A percentile compares a stretch with the other conserved stretches of the same genome.
These are phyloP conservation scores for Cyathus striatus DNA, from an alignment of 768 basidiomycete species.

Conservation along the genomic window DNA sequence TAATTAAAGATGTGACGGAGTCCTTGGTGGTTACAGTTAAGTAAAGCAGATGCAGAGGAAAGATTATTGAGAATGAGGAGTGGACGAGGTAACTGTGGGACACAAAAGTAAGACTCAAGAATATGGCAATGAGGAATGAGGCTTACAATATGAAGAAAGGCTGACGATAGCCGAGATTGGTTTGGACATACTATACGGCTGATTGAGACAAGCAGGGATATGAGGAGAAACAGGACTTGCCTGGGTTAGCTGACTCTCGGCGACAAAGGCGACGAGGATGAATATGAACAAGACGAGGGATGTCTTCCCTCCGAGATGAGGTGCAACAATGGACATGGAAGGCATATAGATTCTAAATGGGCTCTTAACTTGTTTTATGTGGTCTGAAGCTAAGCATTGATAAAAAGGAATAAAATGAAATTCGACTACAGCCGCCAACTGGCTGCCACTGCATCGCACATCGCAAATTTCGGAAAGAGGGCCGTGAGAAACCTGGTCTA, in stretches of 20 bases:
- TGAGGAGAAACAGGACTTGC: conserved; percentile 29
- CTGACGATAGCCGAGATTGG: conserved; percentile 70
- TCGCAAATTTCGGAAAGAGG: no score
- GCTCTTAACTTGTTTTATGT: no score
- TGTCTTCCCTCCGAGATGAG: conserved; percentile 39
- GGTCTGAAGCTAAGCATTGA: no score
- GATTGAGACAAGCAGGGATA: neutral
- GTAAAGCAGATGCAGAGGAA: conserved; percentile 76
- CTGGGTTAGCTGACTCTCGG: conserved; percentile 74
- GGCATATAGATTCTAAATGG: conserved; percentile 14
- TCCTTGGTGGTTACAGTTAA: conserved; percentile 47
- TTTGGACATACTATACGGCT: conserved; percentile 66
- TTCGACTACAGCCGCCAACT: no score
- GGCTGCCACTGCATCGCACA: no score
- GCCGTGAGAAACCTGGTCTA: no score
- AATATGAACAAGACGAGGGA: conserved; percentile 53
- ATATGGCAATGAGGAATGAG: neutral
- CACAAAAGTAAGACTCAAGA: conserved; percentile 2
- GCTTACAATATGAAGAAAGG: conserved; percentile 87
- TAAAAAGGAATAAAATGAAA: no score
- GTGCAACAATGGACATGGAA: conserved; percentile 16
- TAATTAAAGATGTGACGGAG: conserved; percentile 42
- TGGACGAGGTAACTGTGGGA: conserved; percentile 77
- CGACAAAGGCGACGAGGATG: conserved; percentile 67
- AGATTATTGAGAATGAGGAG: conserved; percentile 69